Percentiles rank a stretch among this genome's conserved stretches.
phyloP scores from a whole-genome alignment of 2,329 filamentous ascomycete species.

The Tolypocladium paradoxum region DNA sequence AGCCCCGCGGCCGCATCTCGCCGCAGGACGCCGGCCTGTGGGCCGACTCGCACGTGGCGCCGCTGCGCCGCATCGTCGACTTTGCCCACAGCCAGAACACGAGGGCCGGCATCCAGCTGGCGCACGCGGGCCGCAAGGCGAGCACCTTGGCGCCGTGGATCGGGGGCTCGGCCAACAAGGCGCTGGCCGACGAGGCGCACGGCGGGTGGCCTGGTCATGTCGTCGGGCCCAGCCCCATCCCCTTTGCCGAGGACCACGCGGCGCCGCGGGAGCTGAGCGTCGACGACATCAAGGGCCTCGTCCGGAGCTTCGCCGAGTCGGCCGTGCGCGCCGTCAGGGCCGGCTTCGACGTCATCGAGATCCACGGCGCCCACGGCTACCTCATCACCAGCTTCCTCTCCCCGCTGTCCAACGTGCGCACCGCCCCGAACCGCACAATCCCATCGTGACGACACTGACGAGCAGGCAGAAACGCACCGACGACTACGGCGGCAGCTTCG shows the following conservation, averaged over 20 bases:
- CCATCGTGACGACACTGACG: background rate
- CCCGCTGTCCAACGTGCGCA: constrained; percentile 40
- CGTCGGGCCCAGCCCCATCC: constrained; percentile 37
- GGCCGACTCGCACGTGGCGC: constrained; percentile 71
- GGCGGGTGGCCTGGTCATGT: constrained; percentile 49
- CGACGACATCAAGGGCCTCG: constrained; percentile 55
- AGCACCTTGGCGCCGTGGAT: constrained; percentile 55
- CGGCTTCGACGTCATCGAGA: constrained; percentile 68
- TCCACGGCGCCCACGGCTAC: constrained; percentile 56
- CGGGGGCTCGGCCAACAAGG: constrained; percentile 32
- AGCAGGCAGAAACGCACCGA: constrained; percentile 43
- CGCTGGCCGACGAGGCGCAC: constrained; percentile 38
- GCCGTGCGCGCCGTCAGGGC: constrained; percentile 51
- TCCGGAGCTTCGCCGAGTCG: constrained; percentile 49
- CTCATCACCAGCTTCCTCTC: constrained; percentile 56
- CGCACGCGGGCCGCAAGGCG: constrained; percentile 66
- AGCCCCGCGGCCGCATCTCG: constrained; percentile 69
- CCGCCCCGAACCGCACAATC: background rate
- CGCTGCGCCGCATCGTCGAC: constrained; percentile 59
- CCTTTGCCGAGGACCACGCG: constrained; percentile 52
- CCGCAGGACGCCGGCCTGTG: constrained; percentile 73
- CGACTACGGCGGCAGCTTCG: constrained; percentile 53
- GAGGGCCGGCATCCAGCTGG: constrained; percentile 70
- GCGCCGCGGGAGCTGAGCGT: constrained; percentile 57
- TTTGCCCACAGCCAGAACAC: constrained; percentile 72